These are phyloP conservation scores for Leishmania amazonensis DNA, from an alignment of 208 protist species.

Conservation along the genomic window DNA sequence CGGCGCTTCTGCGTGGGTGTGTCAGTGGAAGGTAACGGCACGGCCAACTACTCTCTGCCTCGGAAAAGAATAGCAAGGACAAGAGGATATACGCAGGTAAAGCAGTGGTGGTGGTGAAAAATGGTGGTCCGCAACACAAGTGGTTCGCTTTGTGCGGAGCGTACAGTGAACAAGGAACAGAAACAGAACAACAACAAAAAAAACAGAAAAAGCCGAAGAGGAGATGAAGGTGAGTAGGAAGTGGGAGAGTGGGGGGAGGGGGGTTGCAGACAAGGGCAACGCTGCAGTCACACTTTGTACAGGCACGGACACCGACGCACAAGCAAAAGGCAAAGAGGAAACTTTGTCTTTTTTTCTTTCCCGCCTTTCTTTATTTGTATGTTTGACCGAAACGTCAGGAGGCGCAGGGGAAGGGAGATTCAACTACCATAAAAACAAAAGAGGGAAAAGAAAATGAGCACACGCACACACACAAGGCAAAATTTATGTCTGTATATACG, in stretches of 20 bases:
- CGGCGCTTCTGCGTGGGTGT: neutral
- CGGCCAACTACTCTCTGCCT: no score
- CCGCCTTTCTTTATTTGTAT: neutral
- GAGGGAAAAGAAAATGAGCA: neutral
- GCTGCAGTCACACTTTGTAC: neutral
- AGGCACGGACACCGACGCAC: neutral
- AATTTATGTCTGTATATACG: neutral
- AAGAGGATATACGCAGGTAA: neutral
- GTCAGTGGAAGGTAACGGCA: neutral
- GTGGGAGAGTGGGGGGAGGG: neutral
- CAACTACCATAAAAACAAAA: neutral
- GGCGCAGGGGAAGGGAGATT: neutral
- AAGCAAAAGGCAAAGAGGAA: neutral
- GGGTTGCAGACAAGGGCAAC: neutral
- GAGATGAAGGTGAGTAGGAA: neutral
- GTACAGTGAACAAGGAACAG: neutral
- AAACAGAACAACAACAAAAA: neutral
- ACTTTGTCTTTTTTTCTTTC: neutral
- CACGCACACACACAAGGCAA: neutral
- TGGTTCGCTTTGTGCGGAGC: neutral
- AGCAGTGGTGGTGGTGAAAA: neutral
- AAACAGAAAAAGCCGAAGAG: neutral
- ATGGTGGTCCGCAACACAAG: neutral
- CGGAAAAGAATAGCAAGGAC: neutral
- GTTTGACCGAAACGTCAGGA: neutral